These are phyloP conservation scores for Xylaria arbuscula DNA, from an alignment of 2,329 filamentous ascomycete species.

Conservation along the genomic window DNA sequence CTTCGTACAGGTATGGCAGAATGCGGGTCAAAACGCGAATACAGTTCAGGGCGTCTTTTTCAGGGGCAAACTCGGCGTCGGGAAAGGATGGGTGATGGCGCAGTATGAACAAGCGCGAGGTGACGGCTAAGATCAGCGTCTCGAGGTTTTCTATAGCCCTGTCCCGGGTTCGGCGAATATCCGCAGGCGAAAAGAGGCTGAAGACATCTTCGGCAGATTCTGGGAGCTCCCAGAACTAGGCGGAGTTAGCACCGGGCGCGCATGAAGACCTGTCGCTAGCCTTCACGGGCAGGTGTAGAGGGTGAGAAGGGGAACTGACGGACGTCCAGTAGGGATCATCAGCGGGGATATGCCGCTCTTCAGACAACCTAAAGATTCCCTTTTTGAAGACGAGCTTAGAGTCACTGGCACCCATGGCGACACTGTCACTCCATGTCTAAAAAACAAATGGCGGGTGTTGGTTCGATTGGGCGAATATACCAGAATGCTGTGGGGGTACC, in stretches of 20 bases:
- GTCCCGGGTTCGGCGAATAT: slow-evolving; percentile 90
- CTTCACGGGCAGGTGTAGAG: slow-evolving; percentile 7
- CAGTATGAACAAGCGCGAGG: slow-evolving; percentile 82
- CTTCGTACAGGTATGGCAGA: slow-evolving; percentile 91
- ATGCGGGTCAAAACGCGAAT: slow-evolving; percentile 89
- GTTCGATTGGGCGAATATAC: neutral
- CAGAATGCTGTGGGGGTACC: slow-evolving; percentile 1
- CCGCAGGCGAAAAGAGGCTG: slow-evolving; percentile 88
- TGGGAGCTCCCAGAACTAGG: slow-evolving; percentile 94
- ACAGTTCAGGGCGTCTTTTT: slow-evolving; percentile 93
- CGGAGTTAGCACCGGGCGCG: slow-evolving; percentile 37
- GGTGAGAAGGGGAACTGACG: slow-evolving; percentile 63
- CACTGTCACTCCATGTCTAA: slow-evolving; percentile 47
- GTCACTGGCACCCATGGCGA: slow-evolving; percentile 92
- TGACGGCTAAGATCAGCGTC: slow-evolving; percentile 84
- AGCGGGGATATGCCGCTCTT: slow-evolving; percentile 85
- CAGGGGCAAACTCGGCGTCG: slow-evolving; percentile 81
- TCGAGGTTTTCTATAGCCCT: slow-evolving; percentile 87
- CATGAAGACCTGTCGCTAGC: slow-evolving; percentile 21
- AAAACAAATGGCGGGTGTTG: slow-evolving; percentile 1
- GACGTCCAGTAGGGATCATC: slow-evolving; percentile 94
- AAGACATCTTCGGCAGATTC: slow-evolving; percentile 97
- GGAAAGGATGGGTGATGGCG: slow-evolving; percentile 93
- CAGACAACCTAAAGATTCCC: slow-evolving; percentile 96
- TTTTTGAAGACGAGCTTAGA: slow-evolving; percentile 99